phyloP scores from a whole-genome alignment of 768 basidiomycete species.

The Melanogaster broomeanus region DNA sequence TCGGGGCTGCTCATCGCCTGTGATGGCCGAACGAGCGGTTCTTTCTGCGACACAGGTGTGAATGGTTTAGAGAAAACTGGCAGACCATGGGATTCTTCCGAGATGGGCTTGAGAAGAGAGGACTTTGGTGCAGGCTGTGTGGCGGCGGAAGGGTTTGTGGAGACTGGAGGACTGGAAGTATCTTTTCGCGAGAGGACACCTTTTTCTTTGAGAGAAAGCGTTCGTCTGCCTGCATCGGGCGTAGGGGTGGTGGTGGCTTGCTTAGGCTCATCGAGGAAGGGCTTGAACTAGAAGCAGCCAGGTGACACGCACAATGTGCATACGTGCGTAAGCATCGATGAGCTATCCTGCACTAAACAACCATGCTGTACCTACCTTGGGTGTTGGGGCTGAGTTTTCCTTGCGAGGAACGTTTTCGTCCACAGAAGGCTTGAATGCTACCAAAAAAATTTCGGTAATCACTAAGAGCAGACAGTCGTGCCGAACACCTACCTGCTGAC shows the following conservation, averaged over 20 bases:
- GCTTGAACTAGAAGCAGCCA: conserved; percentile 53
- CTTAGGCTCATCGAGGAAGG: conserved; percentile 58
- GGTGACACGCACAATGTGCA: not conserved
- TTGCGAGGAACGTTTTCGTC: conserved; percentile 57
- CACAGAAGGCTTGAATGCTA: conserved; percentile 63
- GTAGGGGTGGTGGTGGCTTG: conserved; percentile 40
- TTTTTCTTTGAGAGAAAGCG: conserved; percentile 53
- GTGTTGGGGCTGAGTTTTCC: conserved; percentile 40
- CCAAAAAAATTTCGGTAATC: conserved; percentile 4
- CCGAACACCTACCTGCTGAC: conserved; percentile 35
- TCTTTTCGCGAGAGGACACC: conserved; percentile 15
- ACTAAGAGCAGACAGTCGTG: conserved; percentile 16
- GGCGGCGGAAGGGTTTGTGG: conserved; percentile 13
- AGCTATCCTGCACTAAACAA: not conserved
- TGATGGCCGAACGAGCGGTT: conserved; percentile 28
- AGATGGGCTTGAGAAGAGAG: conserved; percentile 32
- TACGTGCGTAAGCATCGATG: conserved; percentile 10
- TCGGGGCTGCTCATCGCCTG: conserved; percentile 20
- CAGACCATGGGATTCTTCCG: conserved; percentile 38
- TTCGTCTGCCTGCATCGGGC: conserved; percentile 38
- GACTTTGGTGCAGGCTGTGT: conserved; percentile 30
- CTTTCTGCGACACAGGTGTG: conserved; percentile 53
- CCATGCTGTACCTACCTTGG: conserved; percentile 13
- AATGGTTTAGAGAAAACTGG: conserved; percentile 65
- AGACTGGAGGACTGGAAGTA: conserved; percentile 17